phyloP scores from a whole-genome alignment of 768 basidiomycete genomes.

The Psilocybe sp. region DNA sequence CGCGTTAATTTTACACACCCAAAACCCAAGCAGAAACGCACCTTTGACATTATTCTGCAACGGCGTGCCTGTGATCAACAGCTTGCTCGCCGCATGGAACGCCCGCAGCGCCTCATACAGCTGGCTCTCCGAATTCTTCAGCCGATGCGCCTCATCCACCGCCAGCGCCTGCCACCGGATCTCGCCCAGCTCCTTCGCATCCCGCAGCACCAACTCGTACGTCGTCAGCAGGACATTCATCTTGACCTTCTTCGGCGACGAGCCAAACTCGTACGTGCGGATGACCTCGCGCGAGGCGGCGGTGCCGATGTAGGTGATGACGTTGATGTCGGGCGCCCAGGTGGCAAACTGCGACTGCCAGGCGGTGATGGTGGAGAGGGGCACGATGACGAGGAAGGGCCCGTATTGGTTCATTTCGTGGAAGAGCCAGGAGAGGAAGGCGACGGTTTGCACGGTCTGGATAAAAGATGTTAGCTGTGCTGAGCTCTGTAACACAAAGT shows the following conservation, averaged over 20 bases:
- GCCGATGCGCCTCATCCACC: constrained; percentile 97
- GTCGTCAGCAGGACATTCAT: constrained; percentile 98
- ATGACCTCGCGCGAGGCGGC: constrained; percentile 87
- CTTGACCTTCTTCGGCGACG: constrained; percentile 84
- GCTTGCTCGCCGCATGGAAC: constrained; percentile 87
- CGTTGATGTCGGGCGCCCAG: constrained; percentile 97
- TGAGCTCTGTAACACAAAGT: not conserved
- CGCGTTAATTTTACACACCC: not conserved
- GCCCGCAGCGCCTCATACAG: constrained; percentile 90
- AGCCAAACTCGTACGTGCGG: constrained; percentile 87
- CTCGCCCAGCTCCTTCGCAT: constrained; percentile 81
- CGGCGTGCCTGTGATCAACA: constrained; percentile 97
- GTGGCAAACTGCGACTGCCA: constrained; percentile 94
- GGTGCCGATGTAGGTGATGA: constrained; percentile 94
- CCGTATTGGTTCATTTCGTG: constrained; percentile 92
- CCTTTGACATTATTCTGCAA: constrained; percentile 99
- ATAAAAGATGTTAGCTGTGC: constrained; percentile 10
- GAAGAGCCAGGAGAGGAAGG: constrained; percentile 93
- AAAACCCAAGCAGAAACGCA: constrained; percentile 27
- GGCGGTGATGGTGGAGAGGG: constrained; percentile 95
- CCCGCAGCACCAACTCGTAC: constrained; percentile 92
- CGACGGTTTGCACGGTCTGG: constrained; percentile 92
- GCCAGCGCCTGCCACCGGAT: constrained; percentile 98
- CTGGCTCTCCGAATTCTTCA: constrained; percentile 98
- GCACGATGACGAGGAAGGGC: constrained; percentile 96